Evolutionary conservation across 192 early-diverging fungal species (phyloP).

Genomic region (Umbelopsis sp.): DNA sequence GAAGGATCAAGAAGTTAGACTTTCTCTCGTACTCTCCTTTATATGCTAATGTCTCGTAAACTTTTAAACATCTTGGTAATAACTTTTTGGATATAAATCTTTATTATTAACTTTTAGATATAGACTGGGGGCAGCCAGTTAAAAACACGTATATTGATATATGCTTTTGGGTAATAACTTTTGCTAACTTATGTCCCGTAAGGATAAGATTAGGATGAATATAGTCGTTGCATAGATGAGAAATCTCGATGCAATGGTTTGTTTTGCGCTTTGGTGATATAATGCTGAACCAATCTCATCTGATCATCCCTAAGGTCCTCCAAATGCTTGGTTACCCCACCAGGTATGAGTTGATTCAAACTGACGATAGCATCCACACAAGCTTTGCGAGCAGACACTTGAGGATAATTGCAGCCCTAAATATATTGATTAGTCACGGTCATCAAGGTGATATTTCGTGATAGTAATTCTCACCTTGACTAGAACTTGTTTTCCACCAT

Average conservation of each 20-base stretch:
- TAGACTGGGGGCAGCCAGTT: not conserved
- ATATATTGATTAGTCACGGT: not conserved
- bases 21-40: too few species aligned
- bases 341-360: constrained; percentile 39
- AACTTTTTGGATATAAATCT: too few species aligned
- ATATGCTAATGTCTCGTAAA: too few species aligned
- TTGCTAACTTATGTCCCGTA: not conserved
- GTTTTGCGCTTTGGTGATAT: constrained; percentile 28
- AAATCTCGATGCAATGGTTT: not conserved
- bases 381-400: constrained; percentile 33
- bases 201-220: not conserved
- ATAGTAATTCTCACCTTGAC: constrained; percentile 19
- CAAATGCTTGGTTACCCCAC: constrained; percentile 28
- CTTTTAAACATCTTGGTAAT: too few species aligned
- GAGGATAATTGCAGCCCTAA: constrained; percentile 33
- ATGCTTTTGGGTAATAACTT: not conserved
- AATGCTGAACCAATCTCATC: constrained; percentile 32
- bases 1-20: too few species aligned
- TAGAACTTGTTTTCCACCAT: constrained; percentile 31
- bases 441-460: not conserved
- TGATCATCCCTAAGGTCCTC: constrained; percentile 41
- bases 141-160: not conserved
- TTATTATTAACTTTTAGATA: too few species aligned
- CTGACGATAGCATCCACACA: constrained; percentile 40
- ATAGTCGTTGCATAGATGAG: constrained; percentile 1